A percentile compares a stretch with the other conserved stretches of the same genome.
phyloP scores from a whole-genome alignment of 1,284 basidiomycete genomes.

The Xerocomus nothofagi region DNA sequence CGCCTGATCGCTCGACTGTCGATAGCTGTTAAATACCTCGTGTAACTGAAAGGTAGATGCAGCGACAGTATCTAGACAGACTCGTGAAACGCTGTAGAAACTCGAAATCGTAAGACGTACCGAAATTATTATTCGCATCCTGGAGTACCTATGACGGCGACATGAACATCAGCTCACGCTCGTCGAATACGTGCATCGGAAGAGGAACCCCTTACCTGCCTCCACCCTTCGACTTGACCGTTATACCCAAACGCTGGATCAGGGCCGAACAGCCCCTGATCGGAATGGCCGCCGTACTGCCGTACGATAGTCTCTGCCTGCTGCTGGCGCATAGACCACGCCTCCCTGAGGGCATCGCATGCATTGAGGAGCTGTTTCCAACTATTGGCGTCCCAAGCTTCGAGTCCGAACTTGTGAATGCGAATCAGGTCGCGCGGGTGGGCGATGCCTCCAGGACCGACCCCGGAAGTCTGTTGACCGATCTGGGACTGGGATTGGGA shows the following conservation, averaged over 20 bases:
- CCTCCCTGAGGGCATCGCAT: constrained; percentile 53
- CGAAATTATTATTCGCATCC: constrained; percentile 50
- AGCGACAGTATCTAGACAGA: constrained; percentile 47
- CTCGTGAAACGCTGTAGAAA: neutral
- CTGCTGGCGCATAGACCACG: constrained; percentile 51
- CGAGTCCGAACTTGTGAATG: constrained; percentile 52
- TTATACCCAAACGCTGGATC: constrained; percentile 31
- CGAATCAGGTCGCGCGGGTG: constrained; percentile 61
- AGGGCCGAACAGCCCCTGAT: constrained; percentile 26
- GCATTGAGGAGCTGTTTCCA: constrained; percentile 57
- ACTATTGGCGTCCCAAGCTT: constrained; percentile 55
- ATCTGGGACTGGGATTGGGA: constrained; percentile 9
- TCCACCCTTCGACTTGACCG: constrained; percentile 45
- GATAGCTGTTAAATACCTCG: constrained; percentile 57
- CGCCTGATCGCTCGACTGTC: constrained; percentile 54
- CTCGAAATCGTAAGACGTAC: constrained; percentile 33
- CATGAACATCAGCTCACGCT: neutral
- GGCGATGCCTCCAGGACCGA: constrained; percentile 33
- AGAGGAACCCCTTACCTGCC: constrained; percentile 42
- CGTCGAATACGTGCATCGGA: neutral
- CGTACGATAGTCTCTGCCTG: constrained; percentile 44
- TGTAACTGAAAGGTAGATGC: constrained; percentile 60
- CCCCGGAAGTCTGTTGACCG: constrained; percentile 9
- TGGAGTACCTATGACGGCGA: constrained; percentile 44
- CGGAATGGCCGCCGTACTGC: constrained; percentile 38